Conservation (phyloP, 1,284 basidiomycete species). For the Leccinum pseudoinsigne region DNA sequence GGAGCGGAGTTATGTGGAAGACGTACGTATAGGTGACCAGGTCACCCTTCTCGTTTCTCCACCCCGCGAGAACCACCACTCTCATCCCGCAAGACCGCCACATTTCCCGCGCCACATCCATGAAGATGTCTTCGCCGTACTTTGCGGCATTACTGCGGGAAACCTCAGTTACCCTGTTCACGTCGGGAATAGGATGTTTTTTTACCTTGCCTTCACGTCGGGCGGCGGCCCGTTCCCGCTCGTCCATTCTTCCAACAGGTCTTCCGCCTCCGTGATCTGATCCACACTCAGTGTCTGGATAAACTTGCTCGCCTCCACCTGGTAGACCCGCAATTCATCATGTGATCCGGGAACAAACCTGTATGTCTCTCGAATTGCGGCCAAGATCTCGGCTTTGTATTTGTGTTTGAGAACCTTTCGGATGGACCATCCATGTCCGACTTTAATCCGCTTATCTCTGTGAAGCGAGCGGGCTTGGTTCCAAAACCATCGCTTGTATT, state of each 20-base stretch:
- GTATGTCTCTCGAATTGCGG: background rate
- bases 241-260: background rate
- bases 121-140: background rate
- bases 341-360: background rate
- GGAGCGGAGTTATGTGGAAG: background rate
- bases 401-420: background rate
- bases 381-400: background rate
- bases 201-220: background rate
- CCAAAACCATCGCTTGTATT: background rate
- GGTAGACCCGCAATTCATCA: background rate
- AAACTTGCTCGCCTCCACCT: background rate
- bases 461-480: background rate
- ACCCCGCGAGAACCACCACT: background rate
- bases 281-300: background rate
- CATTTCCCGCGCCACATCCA: background rate
- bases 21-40: background rate
- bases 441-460: background rate
- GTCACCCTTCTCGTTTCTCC: background rate
- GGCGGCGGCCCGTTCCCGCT: background rate
- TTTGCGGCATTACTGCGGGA: background rate
- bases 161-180: background rate
- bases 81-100: background rate
- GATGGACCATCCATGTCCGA: background rate
- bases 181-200: background rate
- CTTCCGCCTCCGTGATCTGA: background rate